Conservation (phyloP, 768 basidiomycete species). For the Trametes cubensis region DNA sequence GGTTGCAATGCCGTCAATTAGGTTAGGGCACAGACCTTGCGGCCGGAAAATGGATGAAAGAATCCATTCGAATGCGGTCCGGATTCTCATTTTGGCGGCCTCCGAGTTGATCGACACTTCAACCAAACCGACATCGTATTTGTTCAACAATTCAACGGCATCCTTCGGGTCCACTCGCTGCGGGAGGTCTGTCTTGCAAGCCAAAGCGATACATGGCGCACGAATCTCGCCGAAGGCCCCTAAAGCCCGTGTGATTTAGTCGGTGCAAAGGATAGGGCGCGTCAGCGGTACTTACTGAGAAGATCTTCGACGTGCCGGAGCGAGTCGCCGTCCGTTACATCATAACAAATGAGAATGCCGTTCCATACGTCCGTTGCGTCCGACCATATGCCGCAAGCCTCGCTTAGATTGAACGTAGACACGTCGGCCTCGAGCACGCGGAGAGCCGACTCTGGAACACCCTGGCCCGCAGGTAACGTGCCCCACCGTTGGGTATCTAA, state of each 20-base stretch:
- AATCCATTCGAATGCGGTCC: conserved; percentile 73
- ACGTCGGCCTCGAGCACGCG: conserved; percentile 38
- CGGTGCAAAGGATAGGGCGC: conserved; percentile 6
- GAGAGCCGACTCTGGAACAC: conserved; percentile 23
- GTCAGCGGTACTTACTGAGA: conserved; percentile 57
- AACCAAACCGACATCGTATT: conserved; percentile 77
- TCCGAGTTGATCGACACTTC: conserved; percentile 65
- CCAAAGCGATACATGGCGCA: conserved; percentile 73
- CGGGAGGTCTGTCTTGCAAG: conserved; percentile 82
- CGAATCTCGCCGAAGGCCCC: conserved; percentile 60
- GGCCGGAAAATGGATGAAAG: conserved; percentile 38
- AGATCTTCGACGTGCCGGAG: conserved; percentile 68
- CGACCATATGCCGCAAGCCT: conserved; percentile 15
- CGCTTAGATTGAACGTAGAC: conserved; percentile 36
- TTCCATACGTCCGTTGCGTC: conserved; percentile 39
- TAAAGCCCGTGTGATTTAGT: conserved; percentile 32
- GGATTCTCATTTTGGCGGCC: conserved; percentile 70
- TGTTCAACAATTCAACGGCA: conserved; percentile 52
- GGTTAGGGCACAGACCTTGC: conserved; percentile 25
- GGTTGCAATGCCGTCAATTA: no score
- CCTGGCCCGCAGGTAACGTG: conserved; percentile 27
- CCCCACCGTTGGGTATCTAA: conserved; percentile 48
- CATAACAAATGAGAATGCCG: conserved; percentile 86
- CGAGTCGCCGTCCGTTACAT: conserved; percentile 63
- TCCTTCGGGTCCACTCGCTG: conserved; percentile 58